Evolutionary conservation across 2,329 filamentous ascomycete species (phyloP).

Genomic region (Ophiocordyceps camponoti-floridani): DNA sequence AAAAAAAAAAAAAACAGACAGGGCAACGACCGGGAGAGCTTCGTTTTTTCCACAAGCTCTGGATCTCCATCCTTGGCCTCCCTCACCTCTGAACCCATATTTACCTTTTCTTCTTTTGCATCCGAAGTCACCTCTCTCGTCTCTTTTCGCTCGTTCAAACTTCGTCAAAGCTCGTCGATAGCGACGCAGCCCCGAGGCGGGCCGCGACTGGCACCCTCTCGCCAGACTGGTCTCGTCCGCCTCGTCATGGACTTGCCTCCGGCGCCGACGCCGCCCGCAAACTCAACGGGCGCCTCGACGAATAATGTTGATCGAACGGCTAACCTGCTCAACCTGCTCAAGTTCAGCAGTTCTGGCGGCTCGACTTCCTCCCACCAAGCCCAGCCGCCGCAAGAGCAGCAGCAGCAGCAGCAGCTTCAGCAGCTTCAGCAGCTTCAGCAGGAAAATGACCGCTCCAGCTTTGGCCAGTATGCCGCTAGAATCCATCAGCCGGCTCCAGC

Average conservation of each 20-base stretch:
- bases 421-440: constrained; percentile 10
- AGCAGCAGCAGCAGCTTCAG: too few species aligned
- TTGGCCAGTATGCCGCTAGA: constrained; percentile 12
- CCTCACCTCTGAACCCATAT: not conserved
- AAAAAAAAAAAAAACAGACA: not conserved
- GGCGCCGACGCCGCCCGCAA: constrained; percentile 30
- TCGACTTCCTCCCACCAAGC: constrained; percentile 14
- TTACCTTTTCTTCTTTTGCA: not conserved
- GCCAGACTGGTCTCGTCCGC: constrained; percentile 5
- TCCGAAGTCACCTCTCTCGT: not conserved
- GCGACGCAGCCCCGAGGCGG: not conserved
- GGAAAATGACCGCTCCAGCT: constrained; percentile 6
- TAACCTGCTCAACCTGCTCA: constrained; percentile 41
- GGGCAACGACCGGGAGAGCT: not conserved
- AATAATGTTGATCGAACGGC: constrained; percentile 29
- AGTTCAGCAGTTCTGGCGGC: constrained; percentile 30
- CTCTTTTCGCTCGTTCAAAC: not conserved
- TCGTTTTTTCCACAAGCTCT: not conserved
- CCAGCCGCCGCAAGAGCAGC: constrained; percentile 8
- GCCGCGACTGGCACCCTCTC: not conserved
- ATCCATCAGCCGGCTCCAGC: constrained; percentile 40
- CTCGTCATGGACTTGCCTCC: constrained; percentile 25
- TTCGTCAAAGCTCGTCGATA: not conserved
- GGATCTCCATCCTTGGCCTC: not conserved
- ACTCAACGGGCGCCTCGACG: constrained; percentile 16